Evolutionary conservation across 306 rosid species (phyloP), one percentile per base, ranked within the genome.

Genomic region (Bauhinia variegata): DNA sequence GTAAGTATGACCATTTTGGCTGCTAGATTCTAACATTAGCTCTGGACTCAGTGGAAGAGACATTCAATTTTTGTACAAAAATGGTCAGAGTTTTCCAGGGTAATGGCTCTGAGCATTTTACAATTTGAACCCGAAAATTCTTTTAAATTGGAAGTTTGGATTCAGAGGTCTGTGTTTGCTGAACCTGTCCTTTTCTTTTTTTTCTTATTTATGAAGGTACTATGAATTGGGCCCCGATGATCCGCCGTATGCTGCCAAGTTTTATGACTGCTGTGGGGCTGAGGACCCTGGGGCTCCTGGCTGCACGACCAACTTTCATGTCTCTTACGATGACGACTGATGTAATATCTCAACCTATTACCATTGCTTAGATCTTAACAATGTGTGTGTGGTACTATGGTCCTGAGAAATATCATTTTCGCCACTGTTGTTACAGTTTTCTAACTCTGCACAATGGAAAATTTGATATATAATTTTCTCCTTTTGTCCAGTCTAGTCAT

Each of bases 241-340:
- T 69, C 92, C 86, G 0, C 95, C 95, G 0, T 91, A 91, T 68
- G 91, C 95, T 74, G 92, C 95, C 82, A 88, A 86, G 75, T 89
- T 92, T 79, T 87, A 87, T 67, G 96, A 92, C 69, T 92, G 98
- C 54, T 89, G 98, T 82, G 98, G 98, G 78, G 95, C 89, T 73
- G 96, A 89, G 79, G 84, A 87, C 72, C 89, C 91, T 13, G 66
- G 80, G 54, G 88, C 98, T 2, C 69, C 86, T 69, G 91, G 96
- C 60, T 92, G 95, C 87, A 87, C 92, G 61, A 79, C 98, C 62
- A 42, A 75, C 58, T 82, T 81, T 78, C 98, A 89, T 71, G 85
- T 75, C 68, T 92, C 95, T 38, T 89, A 89, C 48, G 95, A 89
- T 70, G 88, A 92, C 39, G 78, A 82, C 57, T 81, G 78, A 78